Evolutionary conservation across 2,329 filamentous ascomycete genomes (phyloP), one percentile per base, ranked within the genome.

Genomic region (Colletotrichum lentis): DNA sequence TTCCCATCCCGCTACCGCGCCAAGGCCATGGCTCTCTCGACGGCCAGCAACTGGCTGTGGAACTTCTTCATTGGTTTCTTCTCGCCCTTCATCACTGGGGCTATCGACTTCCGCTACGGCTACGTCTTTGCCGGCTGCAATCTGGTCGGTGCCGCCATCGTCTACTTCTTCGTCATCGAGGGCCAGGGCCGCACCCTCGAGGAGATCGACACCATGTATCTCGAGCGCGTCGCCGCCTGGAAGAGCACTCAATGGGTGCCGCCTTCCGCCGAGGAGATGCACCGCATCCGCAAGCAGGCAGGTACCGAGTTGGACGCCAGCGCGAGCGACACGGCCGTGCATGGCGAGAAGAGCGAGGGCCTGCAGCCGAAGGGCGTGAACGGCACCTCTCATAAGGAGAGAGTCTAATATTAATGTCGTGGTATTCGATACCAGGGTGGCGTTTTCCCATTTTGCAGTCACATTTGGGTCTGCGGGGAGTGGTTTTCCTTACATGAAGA

Each of bases 111-210:
- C 77, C 84, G 84, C 1, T 92, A 92, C 73, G 91, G 91, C 2
- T 92, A 93, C 71, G 88, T 94, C 37, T 94, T 94, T 77, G 91
- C 90, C 0, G 89, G 83, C 0, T 93, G 90, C 74, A 91, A 91
- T 72, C 80, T 92, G 20, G 81, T 86, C 0, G 90, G 86, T 0
- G 86, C 87, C 0, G 71, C 88, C 0, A 77, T 93, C 14, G 90
- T 94, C 37, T 94, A 90, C 81, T 91, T 94, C 79, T 93, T 93
- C 76, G 85, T 94, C 60, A 88, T 91, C 64, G 91, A 94, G 76
- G 89, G 86, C 53, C 89, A 91, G 74, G 91, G 90, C 60, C 86
- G 91, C 6, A 89, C 87, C 0, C 83, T 95, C 1, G 92, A 95
- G 79, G 91, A 94, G 76, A 91, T 95, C 63, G 92, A 95, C 73